Conservation (phyloP, 148 eudicot species). For the Diospyros lotus region DNA sequence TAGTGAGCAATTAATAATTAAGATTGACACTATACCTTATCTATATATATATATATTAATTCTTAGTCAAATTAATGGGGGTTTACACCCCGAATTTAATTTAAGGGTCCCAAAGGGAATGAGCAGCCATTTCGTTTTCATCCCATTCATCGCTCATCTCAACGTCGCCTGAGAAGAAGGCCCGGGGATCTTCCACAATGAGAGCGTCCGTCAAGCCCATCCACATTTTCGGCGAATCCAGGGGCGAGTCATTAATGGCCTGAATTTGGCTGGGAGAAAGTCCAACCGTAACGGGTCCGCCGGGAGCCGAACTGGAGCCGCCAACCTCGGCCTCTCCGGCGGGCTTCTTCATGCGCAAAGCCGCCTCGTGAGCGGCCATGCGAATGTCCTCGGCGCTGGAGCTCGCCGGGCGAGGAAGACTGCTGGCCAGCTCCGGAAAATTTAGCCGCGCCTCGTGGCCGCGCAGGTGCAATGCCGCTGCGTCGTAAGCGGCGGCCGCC, state of each 20-base stretch:
- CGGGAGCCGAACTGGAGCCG: no score
- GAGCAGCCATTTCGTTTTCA: constrained; percentile 15
- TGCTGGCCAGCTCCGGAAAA: constrained; percentile 44
- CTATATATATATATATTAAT: no score
- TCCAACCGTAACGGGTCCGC: constrained; percentile 34
- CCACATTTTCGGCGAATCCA: constrained; percentile 57
- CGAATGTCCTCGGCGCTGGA: constrained; percentile 49
- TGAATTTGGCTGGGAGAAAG: constrained; percentile 54
- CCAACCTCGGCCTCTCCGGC: no score
- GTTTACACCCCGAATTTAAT: neutral
- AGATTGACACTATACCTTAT: no score
- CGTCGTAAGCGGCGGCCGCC: constrained; percentile 68
- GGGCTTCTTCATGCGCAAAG: constrained; percentile 12
- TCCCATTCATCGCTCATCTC: constrained; percentile 25
- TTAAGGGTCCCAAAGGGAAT: constrained; percentile 35
- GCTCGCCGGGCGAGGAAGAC: constrained; percentile 41
- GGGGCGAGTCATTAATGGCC: constrained; percentile 53
- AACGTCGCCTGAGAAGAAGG: neutral
- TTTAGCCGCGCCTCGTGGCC: constrained; percentile 45
- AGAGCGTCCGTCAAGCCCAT: constrained; percentile 18
- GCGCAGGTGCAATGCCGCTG: constrained; percentile 51
- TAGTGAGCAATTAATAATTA: no score
- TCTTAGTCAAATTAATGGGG: no score
- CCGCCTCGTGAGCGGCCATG: constrained; percentile 58
- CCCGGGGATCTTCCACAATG: constrained; percentile 9